Base-by-base conservation (phyloP, 306 rosid genomes). In the Adenanthera pavonina region DNA sequence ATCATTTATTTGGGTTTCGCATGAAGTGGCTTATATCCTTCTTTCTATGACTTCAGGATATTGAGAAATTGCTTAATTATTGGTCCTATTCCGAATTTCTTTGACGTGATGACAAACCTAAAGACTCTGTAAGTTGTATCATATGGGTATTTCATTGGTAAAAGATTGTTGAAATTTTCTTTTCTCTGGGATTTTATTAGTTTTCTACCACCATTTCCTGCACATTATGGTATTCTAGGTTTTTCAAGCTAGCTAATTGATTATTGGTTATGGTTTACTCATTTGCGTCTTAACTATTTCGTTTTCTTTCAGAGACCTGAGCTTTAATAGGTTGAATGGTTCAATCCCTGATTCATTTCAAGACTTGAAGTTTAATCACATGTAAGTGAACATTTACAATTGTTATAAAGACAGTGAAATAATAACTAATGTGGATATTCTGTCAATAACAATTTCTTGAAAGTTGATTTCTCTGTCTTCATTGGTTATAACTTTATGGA, bases 311-410 rank as follows among this genome's bases (percentile, higher is more conserved):
- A 94, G 97, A 81, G 97, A 94, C 84, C 67, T 94, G 79, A 94
- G 98, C 89, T 94, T 87, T 81, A 94, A 94, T 72, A 86, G 34
- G 75, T 81, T 94, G 81, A 91, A 79, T 0, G 97, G 92, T 84
- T 12, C 76, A 78, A 79, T 94, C 84, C 98, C 95, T 62, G 49
- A 33, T 5, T 49, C 87, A 44, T 34, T 90, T 80, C 12, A 69
- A 78, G n/a, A 3, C 59, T 60, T 71, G 33, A 1, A 7, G 4
- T 62, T 64, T 36, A 3, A 48, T 48, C 5, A 48, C 78, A 17
- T 94, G 98, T 94, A 84, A 88, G 97, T 70, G 69, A 2, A 78
- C 11, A 65, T 25, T 65, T 52, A 25, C 3, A 15, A 77, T 66
- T 36, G 2, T 41, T 51, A 7, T 43, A 12, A 17, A 61, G 56